These are phyloP conservation scores for Tylopilus vinaceipallidus DNA, from an alignment of 768 basidiomycete genomes.

Conservation along the genomic window DNA sequence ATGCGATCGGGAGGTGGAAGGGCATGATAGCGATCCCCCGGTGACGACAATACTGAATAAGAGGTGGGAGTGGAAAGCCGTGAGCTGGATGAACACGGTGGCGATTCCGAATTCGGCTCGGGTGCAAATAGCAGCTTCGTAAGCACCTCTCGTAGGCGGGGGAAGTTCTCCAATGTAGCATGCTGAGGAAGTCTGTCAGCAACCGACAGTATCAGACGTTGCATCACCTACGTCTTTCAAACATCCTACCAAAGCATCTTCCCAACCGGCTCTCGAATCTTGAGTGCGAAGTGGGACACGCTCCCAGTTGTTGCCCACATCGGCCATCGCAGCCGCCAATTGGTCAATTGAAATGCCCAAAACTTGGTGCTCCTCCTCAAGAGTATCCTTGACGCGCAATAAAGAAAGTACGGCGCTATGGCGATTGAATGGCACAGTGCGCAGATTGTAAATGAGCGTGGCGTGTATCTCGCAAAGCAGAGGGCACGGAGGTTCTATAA, in stretches of 20 bases:
- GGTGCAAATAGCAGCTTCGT: conserved; percentile 73
- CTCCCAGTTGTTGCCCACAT: conserved; percentile 87
- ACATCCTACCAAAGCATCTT: conserved; percentile 85
- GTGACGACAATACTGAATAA: conserved; percentile 45
- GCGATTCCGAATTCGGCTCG: conserved; percentile 42
- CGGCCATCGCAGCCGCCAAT: conserved; percentile 67
- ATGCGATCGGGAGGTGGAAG: conserved; percentile 80
- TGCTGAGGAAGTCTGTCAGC: conserved; percentile 47
- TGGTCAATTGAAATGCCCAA: conserved; percentile 62
- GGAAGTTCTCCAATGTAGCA: conserved; percentile 70
- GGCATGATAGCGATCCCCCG: conserved; percentile 67
- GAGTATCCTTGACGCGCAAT: conserved; percentile 38
- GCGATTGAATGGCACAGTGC: conserved; percentile 75
- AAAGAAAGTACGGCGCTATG: conserved; percentile 75
- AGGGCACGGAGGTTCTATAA: conserved; percentile 63
- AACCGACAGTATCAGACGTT: not conserved
- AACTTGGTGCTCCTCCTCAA: conserved; percentile 42
- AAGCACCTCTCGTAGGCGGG: conserved; percentile 66
- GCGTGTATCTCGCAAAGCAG: conserved; percentile 89
- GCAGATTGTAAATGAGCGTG: conserved; percentile 81
- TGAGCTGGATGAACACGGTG: conserved; percentile 45
- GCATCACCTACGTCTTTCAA: conserved; percentile 78
- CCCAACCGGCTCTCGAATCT: conserved; percentile 86
- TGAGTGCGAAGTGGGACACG: conserved; percentile 66
- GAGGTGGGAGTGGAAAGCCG: conserved; percentile 46